Conservation (phyloP, 2,329 filamentous ascomycete species). For the Cytospora chrysosperma region DNA sequence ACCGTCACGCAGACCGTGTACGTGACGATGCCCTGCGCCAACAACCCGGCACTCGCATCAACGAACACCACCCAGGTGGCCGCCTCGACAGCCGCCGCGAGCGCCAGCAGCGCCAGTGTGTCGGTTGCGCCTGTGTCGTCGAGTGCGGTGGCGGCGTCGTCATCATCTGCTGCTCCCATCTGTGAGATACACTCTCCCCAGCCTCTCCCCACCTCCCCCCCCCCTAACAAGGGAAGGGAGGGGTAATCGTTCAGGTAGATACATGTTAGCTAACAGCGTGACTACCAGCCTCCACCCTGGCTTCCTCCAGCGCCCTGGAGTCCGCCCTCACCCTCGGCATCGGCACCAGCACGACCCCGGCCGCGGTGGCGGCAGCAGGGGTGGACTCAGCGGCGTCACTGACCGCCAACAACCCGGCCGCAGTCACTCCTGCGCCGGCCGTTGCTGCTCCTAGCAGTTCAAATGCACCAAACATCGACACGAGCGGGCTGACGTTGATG, state of each 20-base stretch:
- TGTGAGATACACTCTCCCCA: not conserved
- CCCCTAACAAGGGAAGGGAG: too few relatives aligned
- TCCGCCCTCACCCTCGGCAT: constrained; percentile 31
- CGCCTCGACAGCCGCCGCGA: not conserved
- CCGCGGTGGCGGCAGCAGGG: constrained; percentile 27
- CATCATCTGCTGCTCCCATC: not conserved
- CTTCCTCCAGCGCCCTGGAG: constrained; percentile 25
- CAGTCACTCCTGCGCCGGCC: constrained; percentile 23
- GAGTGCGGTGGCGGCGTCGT: constrained; percentile 1
- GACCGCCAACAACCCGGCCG: constrained; percentile 28
- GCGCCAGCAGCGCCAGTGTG: not conserved
- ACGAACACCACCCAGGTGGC: constrained; percentile 19
- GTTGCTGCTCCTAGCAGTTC: constrained; percentile 26
- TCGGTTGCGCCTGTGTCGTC: not conserved
- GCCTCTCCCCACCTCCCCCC: not conserved
- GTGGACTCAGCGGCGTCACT: constrained; percentile 27
- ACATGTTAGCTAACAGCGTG: not conserved
- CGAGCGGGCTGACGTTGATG: constrained; percentile 42
- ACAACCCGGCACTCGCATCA: constrained; percentile 19
- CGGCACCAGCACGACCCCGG: constrained; percentile 22
- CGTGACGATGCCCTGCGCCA: constrained; percentile 27
- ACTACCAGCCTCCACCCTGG: not conserved
- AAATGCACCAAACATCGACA: constrained; percentile 34
- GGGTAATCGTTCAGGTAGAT: not conserved
- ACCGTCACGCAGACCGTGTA: constrained; percentile 33